Evolutionary conservation across 139 green algal species (phyloP), one percentile per base, ranked within the genome.

Genomic region (Chlamydomonas applanata): DNA sequence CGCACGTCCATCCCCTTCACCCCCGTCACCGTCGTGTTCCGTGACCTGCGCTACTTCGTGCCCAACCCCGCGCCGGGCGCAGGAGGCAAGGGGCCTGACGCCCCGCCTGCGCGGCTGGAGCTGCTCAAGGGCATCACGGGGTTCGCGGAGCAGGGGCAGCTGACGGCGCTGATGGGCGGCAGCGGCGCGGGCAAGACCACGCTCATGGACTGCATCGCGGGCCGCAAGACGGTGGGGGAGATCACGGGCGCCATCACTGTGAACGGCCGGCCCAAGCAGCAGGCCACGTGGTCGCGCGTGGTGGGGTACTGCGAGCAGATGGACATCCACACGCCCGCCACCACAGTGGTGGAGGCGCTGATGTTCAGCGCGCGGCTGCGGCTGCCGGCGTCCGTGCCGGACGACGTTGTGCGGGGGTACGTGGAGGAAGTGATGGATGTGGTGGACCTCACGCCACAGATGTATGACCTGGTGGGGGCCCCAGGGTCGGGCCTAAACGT

Each of bases 161-260:
- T 88, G 65, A 81, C 74, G 22, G 77, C 83, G 19, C 79, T 96
- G 7, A 96, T 96, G 91, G 91, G 90, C 14, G 87, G 88, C 19
- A 72, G 36, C 30, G 80, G 74, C 16, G 83, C 74, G 68, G 85
- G 83, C 40, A 92, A 95, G 84, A 94, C 90, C 3, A 95, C 91
- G 1, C 71, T 83, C n/a, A 83, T 83, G 77, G 90, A 95, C 69
- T 83, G 89, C 56, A 85, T 96, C 14, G 86, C 88, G 17, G 87
- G 89, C 5, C 78, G 91, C 40, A 96, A 96, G 85, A 96, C 90
- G 0, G 76, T 87, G 54, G 91, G 91, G 16, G 32, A 83, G 3
- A 88, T 94, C 56, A 64, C 71, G 24, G 77, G 77, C 17, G 32
- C 69, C 66, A 87, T 83, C 56, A 35, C 67, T 17, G 80, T 88